Conservation (phyloP, 805 yeast genomes). For the Saccharomycopsis javanensis region DNA sequence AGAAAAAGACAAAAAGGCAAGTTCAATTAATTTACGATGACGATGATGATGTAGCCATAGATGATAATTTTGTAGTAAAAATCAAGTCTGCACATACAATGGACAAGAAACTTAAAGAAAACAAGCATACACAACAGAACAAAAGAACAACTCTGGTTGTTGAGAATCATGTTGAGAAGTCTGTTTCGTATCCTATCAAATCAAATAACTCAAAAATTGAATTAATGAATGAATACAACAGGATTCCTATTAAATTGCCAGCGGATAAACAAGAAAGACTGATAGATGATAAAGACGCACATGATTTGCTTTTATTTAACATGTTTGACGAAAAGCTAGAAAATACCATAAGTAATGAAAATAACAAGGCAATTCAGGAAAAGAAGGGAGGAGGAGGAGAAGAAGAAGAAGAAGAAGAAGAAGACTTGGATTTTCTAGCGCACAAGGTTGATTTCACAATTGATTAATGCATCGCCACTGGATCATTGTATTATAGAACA, state of each 20-base stretch:
- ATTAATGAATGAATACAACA: neutral
- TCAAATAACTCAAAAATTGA: neutral
- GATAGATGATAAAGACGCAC: neutral
- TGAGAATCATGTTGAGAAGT: neutral
- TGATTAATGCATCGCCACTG: too few relatives aligned
- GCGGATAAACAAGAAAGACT: neutral
- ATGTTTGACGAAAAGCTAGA: constrained; percentile 1
- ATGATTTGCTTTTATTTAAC: neutral
- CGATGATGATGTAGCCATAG: constrained; percentile 17
- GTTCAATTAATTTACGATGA: constrained; percentile 17
- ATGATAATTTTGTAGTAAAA: constrained; percentile 5
- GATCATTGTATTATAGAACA: neutral
- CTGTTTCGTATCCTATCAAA: neutral
- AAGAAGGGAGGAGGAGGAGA: neutral
- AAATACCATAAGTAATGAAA: neutral
- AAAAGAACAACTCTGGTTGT: constrained; percentile 16
- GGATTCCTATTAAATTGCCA: neutral
- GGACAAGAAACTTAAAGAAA: constrained; percentile 31
- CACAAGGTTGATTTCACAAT: constrained; percentile 6
- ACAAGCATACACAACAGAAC: constrained; percentile 22
- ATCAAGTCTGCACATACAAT: constrained; percentile 19
- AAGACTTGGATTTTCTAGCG: constrained; percentile 9
- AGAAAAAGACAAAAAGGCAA: constrained; percentile 19
- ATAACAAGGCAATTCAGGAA: neutral
- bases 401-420: constrained; percentile 8